A percentile compares a stretch with the other conserved stretches of the same genome.
Evolutionary conservation across 192 early-diverging fungal species (phyloP).

Genomic region (Chytriomyces hyalinus): DNA sequence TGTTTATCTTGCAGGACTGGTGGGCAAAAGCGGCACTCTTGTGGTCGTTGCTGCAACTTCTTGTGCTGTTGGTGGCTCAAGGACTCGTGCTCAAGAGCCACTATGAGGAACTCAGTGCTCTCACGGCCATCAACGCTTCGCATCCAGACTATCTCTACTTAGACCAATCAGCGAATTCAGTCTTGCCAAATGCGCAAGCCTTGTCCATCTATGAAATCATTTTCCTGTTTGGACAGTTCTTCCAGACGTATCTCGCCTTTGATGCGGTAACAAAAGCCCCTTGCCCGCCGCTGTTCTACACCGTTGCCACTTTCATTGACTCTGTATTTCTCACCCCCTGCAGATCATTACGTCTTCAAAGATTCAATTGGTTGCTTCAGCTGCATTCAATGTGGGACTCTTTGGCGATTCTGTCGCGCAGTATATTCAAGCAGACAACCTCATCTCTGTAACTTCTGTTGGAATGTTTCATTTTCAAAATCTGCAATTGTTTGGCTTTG

Average conservation of each 20-base stretch:
- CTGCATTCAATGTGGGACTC: slow-evolving; percentile 52
- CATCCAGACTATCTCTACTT: not conserved
- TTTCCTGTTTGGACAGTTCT: slow-evolving; percentile 50
- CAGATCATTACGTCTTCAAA: slow-evolving; percentile 47
- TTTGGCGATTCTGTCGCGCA: slow-evolving; percentile 51
- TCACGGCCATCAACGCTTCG: slow-evolving; percentile 24
- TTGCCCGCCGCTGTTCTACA: not conserved
- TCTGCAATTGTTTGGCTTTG: not conserved
- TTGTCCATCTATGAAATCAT: slow-evolving; percentile 54
- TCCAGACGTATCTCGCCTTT: slow-evolving; percentile 50
- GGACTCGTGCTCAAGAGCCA: slow-evolving; percentile 8
- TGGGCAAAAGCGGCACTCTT: slow-evolving; percentile 51
- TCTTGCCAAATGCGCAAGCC: slow-evolving; percentile 27
- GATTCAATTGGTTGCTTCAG: slow-evolving; percentile 56
- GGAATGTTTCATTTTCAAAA: not conserved
- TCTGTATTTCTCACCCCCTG: too few relatives aligned
- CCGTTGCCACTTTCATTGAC: not conserved
- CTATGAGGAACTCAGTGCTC: not conserved
- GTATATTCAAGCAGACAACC: slow-evolving; percentile 45
- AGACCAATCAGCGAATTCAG: not conserved
- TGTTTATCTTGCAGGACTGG: slow-evolving; percentile 12
- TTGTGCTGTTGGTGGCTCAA: slow-evolving; percentile 37
- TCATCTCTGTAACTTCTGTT: slow-evolving; percentile 24
- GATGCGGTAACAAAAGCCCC: slow-evolving; percentile 51
- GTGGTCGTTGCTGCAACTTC: slow-evolving; percentile 46